Evolutionary conservation across 2,329 filamentous ascomycete species (phyloP), one percentile per base, ranked within the genome.

Genomic region (Lachnum nothofagi): DNA sequence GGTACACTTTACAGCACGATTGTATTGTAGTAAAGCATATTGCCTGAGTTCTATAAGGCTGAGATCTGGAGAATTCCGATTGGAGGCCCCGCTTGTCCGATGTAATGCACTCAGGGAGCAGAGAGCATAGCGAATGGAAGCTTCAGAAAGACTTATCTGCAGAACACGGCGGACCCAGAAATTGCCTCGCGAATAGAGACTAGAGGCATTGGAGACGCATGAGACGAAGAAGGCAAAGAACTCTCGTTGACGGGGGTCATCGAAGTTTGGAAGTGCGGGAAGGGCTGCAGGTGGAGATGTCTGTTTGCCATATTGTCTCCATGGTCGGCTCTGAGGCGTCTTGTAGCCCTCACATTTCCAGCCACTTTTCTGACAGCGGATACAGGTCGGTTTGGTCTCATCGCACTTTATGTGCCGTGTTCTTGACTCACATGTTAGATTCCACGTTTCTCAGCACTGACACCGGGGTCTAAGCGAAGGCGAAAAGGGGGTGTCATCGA

Each of bases 361-460:
- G n/a, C 54, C 52, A 9, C 49, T 49, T 6, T 41, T 51, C 9
- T 46, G 43, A 42, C 57, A 63, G 20, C 54, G 46, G 9, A 23
- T 20, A 42, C 57, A 62, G 34, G 9, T 25, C 17, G 59, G 58
- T 25, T 50, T 54, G 3, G 43, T 41, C 48, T 63, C 57, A 44
- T 63, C 59, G 27, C 55, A 61, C 23, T 61, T 60, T 3, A 62
- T 38, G 19, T 45, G 51, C 12, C 55, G 48, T 9, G 54, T 55
- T 34, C 55, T 58, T 31, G 17, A 16, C 9, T 14, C 8, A 14
- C 9, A 12, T n/a, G 10, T 14, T 12, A 27, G 17, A 19, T 43
- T 43, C 22, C 31, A 27, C 17, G 12, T 43, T 34, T 6, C 12
- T 17, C 20, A 16, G 17, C 22, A 9, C n/a, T 33, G 17, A 4